Percentiles rank a stretch among this genome's conserved stretches.
phyloP scores from a whole-genome alignment of 257 asterid species.

The Solanum pinnatisectum region DNA sequence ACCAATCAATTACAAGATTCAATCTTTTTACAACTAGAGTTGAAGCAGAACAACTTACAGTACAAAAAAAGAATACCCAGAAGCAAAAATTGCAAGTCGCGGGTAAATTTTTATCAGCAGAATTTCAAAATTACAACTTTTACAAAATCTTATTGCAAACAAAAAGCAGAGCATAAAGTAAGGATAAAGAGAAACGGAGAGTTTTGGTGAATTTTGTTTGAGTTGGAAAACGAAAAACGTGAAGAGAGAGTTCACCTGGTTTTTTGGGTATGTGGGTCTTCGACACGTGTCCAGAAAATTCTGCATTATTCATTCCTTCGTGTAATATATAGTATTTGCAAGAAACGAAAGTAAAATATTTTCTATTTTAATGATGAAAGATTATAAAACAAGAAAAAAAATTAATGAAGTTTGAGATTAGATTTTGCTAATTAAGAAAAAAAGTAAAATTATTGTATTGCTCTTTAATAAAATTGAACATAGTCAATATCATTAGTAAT shows the following conservation, averaged over 20 bases:
- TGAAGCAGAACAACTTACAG: constrained; percentile 6
- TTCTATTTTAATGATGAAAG: not conserved
- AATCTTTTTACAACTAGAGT: not conserved
- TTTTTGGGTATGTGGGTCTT: not conserved
- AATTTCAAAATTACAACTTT: not conserved
- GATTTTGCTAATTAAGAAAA: not conserved
- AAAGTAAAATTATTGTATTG: not conserved
- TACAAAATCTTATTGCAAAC: not conserved
- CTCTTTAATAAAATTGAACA: too few species aligned
- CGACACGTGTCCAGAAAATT: constrained; percentile 15
- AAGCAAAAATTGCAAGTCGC: not conserved
- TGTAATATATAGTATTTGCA: not conserved
- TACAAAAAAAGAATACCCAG: not conserved
- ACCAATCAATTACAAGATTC: not conserved
- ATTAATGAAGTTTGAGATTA: not conserved
- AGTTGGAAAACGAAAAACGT: constrained; percentile 29
- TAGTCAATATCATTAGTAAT: too few species aligned
- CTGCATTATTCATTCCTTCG: not conserved
- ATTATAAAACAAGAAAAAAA: not conserved
- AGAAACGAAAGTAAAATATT: not conserved
- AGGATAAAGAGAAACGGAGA: not conserved
- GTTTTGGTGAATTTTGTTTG: constrained; percentile 13
- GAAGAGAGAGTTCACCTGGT: constrained; percentile 4
- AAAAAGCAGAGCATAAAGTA: not conserved
- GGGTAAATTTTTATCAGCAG: not conserved